These are phyloP conservation scores for Sporothrix dimorphospora DNA, from an alignment of 2,329 filamentous ascomycete species.

Conservation along the genomic window DNA sequence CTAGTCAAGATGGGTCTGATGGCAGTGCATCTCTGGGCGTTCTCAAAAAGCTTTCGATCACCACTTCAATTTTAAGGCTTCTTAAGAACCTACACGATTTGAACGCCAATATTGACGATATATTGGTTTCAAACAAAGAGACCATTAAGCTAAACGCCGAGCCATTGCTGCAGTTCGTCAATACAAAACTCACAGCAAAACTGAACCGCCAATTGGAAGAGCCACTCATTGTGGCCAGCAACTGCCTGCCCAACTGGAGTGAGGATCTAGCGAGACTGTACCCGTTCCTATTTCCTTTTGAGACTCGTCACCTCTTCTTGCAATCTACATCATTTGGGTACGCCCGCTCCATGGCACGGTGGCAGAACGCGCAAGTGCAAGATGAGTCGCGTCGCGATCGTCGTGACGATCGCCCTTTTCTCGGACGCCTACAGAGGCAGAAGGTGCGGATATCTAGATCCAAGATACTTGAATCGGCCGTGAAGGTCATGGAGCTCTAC, in stretches of 20 bases:
- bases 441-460: conserved; percentile 96
- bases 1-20: background rate
- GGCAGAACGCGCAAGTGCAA: conserved; percentile 87
- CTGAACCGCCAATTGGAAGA: conserved; percentile 96
- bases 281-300: conserved; percentile 96
- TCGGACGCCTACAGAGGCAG: conserved; percentile 89
- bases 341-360: conserved; percentile 93
- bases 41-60: conserved; percentile 79
- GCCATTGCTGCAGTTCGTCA: conserved; percentile 91
- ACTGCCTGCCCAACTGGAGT: conserved; percentile 93
- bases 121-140: conserved; percentile 77
- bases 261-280: conserved; percentile 92
- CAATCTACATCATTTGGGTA: conserved; percentile 99
- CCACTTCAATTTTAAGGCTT: conserved; percentile 82
- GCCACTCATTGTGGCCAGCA: conserved; percentile 94
- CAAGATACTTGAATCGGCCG: conserved; percentile 93
- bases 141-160: conserved; percentile 74
- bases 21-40: conserved; percentile 67
- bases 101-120: conserved; percentile 91
- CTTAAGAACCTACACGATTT: conserved; percentile 90
- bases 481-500: conserved; percentile 99
- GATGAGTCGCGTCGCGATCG: conserved; percentile 82
- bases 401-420: conserved; percentile 86
- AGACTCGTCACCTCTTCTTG: conserved; percentile 93
- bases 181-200: conserved; percentile 97